Conservation (phyloP, 768 basidiomycete species). For the Macrocybe gigantea region DNA sequence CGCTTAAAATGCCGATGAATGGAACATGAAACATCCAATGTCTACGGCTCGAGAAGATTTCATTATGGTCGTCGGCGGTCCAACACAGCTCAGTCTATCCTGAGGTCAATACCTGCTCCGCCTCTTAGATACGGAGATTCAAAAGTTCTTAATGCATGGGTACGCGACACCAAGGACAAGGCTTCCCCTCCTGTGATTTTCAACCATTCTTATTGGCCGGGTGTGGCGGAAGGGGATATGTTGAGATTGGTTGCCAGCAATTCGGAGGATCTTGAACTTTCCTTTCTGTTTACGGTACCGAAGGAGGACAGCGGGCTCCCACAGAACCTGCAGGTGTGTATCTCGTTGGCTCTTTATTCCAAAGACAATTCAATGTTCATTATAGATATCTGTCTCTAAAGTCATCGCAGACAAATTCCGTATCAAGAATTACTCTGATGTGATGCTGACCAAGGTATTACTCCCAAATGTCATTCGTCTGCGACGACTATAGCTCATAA, state of each 20-base stretch:
- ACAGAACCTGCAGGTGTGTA: conserved; percentile 57
- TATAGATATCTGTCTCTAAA: conserved; percentile 69
- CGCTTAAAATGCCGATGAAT: background rate
- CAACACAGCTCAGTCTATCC: conserved; percentile 67
- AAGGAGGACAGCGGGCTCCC: conserved; percentile 57
- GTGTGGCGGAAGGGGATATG: conserved; percentile 72
- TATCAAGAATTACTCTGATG: conserved; percentile 67
- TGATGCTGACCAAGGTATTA: conserved; percentile 62
- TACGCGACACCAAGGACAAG: conserved; percentile 58
- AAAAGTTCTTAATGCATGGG: conserved; percentile 65
- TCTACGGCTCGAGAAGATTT: conserved; percentile 57
- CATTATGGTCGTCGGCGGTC: conserved; percentile 60
- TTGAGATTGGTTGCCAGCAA: conserved; percentile 45
- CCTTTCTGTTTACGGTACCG: conserved; percentile 61
- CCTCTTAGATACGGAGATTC: conserved; percentile 59
- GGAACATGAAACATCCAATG: conserved; percentile 29
- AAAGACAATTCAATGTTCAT: background rate
- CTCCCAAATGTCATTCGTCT: background rate
- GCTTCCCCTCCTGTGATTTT: conserved; percentile 48
- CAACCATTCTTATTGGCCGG: conserved; percentile 74
- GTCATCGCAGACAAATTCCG: conserved; percentile 67
- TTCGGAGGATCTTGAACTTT: conserved; percentile 31
- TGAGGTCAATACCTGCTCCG: conserved; percentile 34
- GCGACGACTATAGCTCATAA: conserved; percentile 4
- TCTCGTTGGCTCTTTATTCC: background rate